These are phyloP conservation scores for Phaeotremella skinneri DNA, from an alignment of 768 basidiomycete genomes.

Conservation along the genomic window DNA sequence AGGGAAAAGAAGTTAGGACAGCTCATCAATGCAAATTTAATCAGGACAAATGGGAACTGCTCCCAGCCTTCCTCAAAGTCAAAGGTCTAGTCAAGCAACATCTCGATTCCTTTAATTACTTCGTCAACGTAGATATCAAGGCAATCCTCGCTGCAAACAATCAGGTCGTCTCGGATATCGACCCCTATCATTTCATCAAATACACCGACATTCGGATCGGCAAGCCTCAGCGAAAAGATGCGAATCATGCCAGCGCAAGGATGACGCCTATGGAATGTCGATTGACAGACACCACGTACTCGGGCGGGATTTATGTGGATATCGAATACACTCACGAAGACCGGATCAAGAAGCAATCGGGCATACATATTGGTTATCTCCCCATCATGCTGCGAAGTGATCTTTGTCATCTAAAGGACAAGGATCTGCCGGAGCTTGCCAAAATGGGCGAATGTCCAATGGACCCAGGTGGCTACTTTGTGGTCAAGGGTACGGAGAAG, in stretches of 20 bases:
- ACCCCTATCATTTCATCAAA: constrained; percentile 89
- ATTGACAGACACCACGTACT: constrained; percentile 89
- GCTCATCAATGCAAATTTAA: too few species aligned
- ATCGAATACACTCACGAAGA: constrained; percentile 92
- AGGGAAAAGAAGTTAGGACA: too few species aligned
- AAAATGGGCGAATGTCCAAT: constrained; percentile 94
- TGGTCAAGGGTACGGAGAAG: constrained; percentile 98
- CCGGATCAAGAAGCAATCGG: constrained; percentile 74
- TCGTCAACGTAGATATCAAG: constrained; percentile 94
- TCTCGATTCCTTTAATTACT: constrained; percentile 98
- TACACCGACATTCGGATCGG: constrained; percentile 95
- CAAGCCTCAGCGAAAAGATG: constrained; percentile 81
- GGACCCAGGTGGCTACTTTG: constrained; percentile 99
- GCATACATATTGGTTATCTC: constrained; percentile 82
- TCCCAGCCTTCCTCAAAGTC: constrained; percentile 94
- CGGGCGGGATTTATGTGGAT: constrained; percentile 86
- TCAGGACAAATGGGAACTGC: constrained; percentile 96
- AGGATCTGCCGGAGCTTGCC: constrained; percentile 77
- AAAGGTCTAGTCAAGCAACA: constrained; percentile 99
- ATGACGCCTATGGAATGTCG: constrained; percentile 98
- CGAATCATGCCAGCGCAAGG: constrained; percentile 61
- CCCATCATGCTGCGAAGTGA: constrained; percentile 96
- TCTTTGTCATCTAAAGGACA: constrained; percentile 84
- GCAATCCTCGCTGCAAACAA: constrained; percentile 62
- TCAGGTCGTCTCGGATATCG: constrained; percentile 83